Evolutionary conservation across 2,329 filamentous ascomycete genomes (phyloP), one percentile per base, ranked within the genome.

Genomic region (Aspergillus fructus): DNA sequence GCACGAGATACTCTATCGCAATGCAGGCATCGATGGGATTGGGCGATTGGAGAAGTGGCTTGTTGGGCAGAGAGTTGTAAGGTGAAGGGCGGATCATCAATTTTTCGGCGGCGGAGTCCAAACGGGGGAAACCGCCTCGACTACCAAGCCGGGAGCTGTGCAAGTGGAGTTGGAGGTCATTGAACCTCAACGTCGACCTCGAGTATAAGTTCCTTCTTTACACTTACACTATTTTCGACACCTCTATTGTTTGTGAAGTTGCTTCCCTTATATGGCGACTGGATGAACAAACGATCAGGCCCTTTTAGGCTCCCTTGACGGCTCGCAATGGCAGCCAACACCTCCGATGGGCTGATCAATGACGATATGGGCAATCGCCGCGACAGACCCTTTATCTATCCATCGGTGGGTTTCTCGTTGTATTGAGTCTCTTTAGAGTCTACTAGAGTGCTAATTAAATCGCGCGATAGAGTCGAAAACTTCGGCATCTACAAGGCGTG

Each of bases 401-500:
- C 81, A 66, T 81, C 76, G 69, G 81, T 82, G 74, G 52, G 67
- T 59, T 49, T 24, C 54, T 21, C 27, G 27, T 1, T 30, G 9
- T 30, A 9, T 30, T 11, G 27, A 9, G 27, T 30, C 27, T 30
- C 9, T 4, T 30, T 30, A 30, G 27, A 30, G 9, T 9, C 27
- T 30, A 30, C 27, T 30, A 11, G 27, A 30, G 9, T 56, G 33
- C 69, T 69, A 45, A 66, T 59, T 27, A 19, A 41, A n/a, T 34
- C 6, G 8, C 24, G 15, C 23, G 12, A 3, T 65, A 94, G 82
- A 97, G 96, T 73, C 90, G 92, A 72, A 92, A 89, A 73, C 81
- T 97, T 53, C 87, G 93, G 54, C 93, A 97, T 78, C 83, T 97
- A 4, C 88, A 90, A 67, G 91, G 91, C 64, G 85, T 97, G 65